Evolutionary conservation across 2,329 filamentous ascomycete genomes (phyloP), one percentile per base, ranked within the genome.

Genomic region (Aureobasidium mangrovei): DNA sequence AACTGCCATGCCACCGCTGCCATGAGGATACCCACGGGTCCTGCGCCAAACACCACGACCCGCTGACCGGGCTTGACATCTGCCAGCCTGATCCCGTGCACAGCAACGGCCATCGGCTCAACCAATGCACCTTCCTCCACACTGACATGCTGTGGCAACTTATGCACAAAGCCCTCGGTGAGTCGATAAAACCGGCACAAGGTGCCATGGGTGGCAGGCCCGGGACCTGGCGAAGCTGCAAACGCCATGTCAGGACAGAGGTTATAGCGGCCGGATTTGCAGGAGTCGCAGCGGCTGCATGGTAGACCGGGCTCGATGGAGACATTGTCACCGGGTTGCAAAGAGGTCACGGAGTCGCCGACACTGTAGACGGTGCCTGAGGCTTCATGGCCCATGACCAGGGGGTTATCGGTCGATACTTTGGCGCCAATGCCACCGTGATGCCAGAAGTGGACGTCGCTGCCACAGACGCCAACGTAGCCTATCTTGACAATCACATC

Each of bases 1-100:
- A 88, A 94, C 0, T 88, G 84, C 61, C 79, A 82, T 8, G 90
- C 88, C 2, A 95, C 91, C 5, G 90, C 88, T 41, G 86, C 88
- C 74, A 89, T 95, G 38, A 96, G 77, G 39, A 96, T 76, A 2
- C 91, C 91, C 2, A 97, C 88, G 0, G 74, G 74, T 0, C 74
- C 74, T 3, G 73, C 72, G 4, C 74, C 74, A 55, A 76, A 77
- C 1, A 77, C 72, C 1, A 77, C 72, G 0, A 77, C 72, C 4
- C 61, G 69, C 51, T 73, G 68, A 0, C 74, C 74, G 0, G 71
- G 71, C 61, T 69, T 69, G 42, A 77, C 65, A 12, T 56, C 59
- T 2, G 72, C 74, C 61, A 74, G 72, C 33, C 67, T 63, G 7
- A 49, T 45, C 4, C 75, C 74, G 47, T 76, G 72, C 3, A 77